These are phyloP conservation scores for Tylopilus intermedius DNA, from an alignment of 768 basidiomycete genomes.

Conservation along the genomic window DNA sequence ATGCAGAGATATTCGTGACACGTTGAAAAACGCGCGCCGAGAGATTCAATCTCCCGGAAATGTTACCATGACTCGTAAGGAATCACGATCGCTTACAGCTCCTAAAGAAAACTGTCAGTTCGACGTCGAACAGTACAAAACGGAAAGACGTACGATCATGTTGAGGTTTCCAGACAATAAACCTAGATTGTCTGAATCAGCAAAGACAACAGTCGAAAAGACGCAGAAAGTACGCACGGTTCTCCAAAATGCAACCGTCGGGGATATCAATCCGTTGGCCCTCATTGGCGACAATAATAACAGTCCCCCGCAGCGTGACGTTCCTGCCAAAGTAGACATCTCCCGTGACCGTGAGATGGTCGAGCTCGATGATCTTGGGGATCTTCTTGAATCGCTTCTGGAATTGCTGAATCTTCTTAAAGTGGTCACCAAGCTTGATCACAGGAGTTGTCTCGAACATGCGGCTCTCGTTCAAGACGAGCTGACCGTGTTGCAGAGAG, in stretches of 20 bases:
- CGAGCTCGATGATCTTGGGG: slow-evolving; percentile 66
- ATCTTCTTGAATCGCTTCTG: slow-evolving; percentile 75
- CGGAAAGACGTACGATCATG: slow-evolving; percentile 50
- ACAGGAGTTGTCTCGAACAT: slow-evolving; percentile 65
- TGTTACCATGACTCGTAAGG: background rate
- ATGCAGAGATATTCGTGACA: slow-evolving; percentile 10
- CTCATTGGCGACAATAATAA: slow-evolving; percentile 74
- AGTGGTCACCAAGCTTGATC: slow-evolving; percentile 72
- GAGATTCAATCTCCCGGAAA: slow-evolving; percentile 4
- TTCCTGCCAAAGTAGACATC: slow-evolving; percentile 66
- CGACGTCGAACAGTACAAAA: background rate
- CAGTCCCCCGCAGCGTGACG: slow-evolving; percentile 60
- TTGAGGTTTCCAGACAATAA: slow-evolving; percentile 71
- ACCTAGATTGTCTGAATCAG: slow-evolving; percentile 32
- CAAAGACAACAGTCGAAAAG: slow-evolving; percentile 2
- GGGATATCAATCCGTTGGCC: slow-evolving; percentile 72
- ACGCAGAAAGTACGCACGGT: slow-evolving; percentile 38
- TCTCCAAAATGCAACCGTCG: slow-evolving; percentile 68
- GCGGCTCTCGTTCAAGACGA: slow-evolving; percentile 54
- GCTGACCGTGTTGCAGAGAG: slow-evolving; percentile 61
- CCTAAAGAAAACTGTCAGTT: slow-evolving; percentile 18
- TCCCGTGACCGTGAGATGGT: slow-evolving; percentile 69
- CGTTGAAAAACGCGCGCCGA: slow-evolving; percentile 5
- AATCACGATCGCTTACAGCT: slow-evolving; percentile 23
- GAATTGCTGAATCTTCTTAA: slow-evolving; percentile 71